Conservation (phyloP, 2,329 filamentous ascomycete species). For the Colletotrichum melonis region DNA sequence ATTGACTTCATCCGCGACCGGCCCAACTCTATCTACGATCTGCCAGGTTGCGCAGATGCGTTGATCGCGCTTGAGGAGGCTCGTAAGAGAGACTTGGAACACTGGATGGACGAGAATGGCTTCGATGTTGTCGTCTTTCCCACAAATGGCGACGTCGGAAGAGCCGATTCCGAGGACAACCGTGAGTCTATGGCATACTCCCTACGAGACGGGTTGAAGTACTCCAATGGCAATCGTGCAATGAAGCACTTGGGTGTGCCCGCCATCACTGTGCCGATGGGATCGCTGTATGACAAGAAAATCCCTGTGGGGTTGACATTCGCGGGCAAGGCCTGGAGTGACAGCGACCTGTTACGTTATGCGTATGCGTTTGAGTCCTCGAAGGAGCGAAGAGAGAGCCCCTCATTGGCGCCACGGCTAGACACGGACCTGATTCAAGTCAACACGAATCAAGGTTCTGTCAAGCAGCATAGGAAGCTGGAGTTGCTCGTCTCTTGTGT, state of each 20-base stretch:
- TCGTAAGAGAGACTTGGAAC: constrained; percentile 24
- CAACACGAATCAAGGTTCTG: not conserved
- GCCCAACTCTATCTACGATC: not conserved
- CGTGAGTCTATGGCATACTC: constrained; percentile 20
- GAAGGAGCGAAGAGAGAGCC: not conserved
- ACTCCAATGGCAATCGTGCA: constrained; percentile 64
- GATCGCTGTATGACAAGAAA: constrained; percentile 52
- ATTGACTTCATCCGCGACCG: constrained; percentile 18
- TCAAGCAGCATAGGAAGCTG: not conserved
- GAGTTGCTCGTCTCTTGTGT: not conserved
- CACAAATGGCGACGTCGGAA: constrained; percentile 25
- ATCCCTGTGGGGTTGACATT: constrained; percentile 68
- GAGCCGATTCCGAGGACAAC: constrained; percentile 13
- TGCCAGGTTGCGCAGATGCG: constrained; percentile 13
- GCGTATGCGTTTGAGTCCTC: constrained; percentile 25
- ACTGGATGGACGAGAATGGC: constrained; percentile 26
- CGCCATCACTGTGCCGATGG: constrained; percentile 65
- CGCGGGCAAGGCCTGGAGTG: constrained; percentile 59
- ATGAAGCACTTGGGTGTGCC: constrained; percentile 66
- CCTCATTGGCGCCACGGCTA: not conserved
- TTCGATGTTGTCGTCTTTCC: constrained; percentile 25
- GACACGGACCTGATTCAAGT: not conserved
- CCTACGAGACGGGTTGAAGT: constrained; percentile 61
- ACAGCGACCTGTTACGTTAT: constrained; percentile 45
- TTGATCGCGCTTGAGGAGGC: constrained; percentile 19